These are phyloP conservation scores for Colletotrichum liaoningense DNA, from an alignment of 2,329 filamentous ascomycete species.

Conservation along the genomic window DNA sequence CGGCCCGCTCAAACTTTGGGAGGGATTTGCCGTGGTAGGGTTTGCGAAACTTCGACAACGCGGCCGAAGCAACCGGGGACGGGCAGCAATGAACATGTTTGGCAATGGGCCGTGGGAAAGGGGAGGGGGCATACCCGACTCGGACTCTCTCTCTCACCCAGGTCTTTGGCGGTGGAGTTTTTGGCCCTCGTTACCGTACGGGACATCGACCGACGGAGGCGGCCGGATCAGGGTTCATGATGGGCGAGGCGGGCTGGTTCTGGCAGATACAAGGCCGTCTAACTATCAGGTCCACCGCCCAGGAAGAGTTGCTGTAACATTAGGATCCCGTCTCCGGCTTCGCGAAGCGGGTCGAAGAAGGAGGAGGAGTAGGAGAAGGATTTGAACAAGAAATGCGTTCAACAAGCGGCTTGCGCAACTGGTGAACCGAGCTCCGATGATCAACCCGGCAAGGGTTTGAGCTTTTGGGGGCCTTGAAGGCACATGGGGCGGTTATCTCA, in stretches of 20 bases:
- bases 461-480: background rate
- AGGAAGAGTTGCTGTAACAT: conserved; percentile 14
- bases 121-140: background rate
- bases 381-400: background rate
- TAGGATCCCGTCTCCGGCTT: background rate
- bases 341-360: background rate
- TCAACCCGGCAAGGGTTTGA: conserved; percentile 1
- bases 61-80: background rate
- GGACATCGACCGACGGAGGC: conserved; percentile 18
- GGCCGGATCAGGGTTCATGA: background rate
- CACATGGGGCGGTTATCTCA: conserved; percentile 23
- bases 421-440: conserved; percentile 20
- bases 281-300: conserved; percentile 1
- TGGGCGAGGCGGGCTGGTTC: background rate
- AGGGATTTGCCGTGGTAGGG: background rate
- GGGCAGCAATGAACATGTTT: conserved; percentile 1
- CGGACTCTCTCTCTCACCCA: background rate
- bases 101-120: conserved; percentile 13
- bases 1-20: background rate
- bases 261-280: background rate
- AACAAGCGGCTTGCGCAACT: conserved; percentile 4
- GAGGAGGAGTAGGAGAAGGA: background rate
- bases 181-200: background rate
- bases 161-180: conserved; percentile 3
- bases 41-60: background rate